Conservation (phyloP, 2,329 filamentous ascomycete genomes). For the Paraconiothyrium brasiliense region DNA sequence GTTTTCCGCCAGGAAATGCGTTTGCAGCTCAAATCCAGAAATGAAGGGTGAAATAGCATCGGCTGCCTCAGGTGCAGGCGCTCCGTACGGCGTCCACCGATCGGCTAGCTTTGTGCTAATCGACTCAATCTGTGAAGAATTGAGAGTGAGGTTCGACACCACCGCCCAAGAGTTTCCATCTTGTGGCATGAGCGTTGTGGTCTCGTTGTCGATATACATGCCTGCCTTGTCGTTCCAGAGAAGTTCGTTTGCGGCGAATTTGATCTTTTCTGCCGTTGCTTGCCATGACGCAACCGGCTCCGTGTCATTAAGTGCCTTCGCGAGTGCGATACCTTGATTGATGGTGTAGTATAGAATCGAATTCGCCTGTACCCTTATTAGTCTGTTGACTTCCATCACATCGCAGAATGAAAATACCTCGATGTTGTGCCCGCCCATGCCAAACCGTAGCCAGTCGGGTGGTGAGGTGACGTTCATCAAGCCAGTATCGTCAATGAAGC, state of each 20-base stretch:
- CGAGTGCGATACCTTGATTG: slow-evolving; percentile 62
- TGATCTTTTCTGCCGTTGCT: slow-evolving; percentile 53
- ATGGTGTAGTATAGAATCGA: slow-evolving; percentile 62
- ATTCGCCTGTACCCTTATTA: slow-evolving; percentile 46
- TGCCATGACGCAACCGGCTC: slow-evolving; percentile 54
- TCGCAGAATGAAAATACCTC: slow-evolving; percentile 39
- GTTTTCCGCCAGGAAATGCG: slow-evolving; percentile 55
- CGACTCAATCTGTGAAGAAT: slow-evolving; percentile 35
- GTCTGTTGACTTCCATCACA: not conserved
- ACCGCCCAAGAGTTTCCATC: slow-evolving; percentile 57
- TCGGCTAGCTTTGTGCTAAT: slow-evolving; percentile 47
- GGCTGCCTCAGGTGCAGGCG: slow-evolving; percentile 58
- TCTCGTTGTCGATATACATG: slow-evolving; percentile 65
- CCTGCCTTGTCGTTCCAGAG: slow-evolving; percentile 61
- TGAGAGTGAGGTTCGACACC: slow-evolving; percentile 49
- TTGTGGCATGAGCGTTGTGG: slow-evolving; percentile 60
- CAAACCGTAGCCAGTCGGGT: slow-evolving; percentile 60
- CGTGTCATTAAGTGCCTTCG: slow-evolving; percentile 58
- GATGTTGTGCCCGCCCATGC: slow-evolving; percentile 62
- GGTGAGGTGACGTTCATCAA: slow-evolving; percentile 58
- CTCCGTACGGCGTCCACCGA: slow-evolving; percentile 57
- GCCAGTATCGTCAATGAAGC: slow-evolving; percentile 54
- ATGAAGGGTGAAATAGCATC: slow-evolving; percentile 60
- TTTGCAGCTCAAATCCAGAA: slow-evolving; percentile 58
- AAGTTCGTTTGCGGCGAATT: slow-evolving; percentile 56